Conservation (phyloP, 768 basidiomycete species). For the Tylopilus rubrobrunneus region DNA sequence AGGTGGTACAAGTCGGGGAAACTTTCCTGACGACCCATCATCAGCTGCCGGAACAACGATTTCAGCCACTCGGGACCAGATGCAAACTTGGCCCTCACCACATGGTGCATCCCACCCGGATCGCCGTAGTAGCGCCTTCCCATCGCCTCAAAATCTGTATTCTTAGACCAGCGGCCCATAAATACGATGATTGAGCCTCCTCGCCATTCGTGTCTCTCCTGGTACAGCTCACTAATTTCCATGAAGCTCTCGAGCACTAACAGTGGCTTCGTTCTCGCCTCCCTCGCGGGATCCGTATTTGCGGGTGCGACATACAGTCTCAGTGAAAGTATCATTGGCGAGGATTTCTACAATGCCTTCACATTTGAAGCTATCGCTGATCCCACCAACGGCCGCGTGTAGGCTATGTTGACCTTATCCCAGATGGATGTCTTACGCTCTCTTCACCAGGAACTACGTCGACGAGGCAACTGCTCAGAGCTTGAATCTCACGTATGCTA, state of each 20-base stretch:
- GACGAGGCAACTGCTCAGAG: constrained; percentile 24
- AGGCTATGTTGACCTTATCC: constrained; percentile 7
- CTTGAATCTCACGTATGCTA: constrained; percentile 27
- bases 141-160: neutral
- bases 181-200: constrained; percentile 6
- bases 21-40: neutral
- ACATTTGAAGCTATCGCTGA: constrained; percentile 32
- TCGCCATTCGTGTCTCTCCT: neutral
- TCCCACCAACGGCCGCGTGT: constrained; percentile 38
- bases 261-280: constrained; percentile 9
- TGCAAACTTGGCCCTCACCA: neutral
- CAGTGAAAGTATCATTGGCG: constrained; percentile 27
- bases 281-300: constrained; percentile 11
- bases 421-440: neutral
- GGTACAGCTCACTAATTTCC: neutral
- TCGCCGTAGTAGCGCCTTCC: neutral
- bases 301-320: constrained; percentile 24
- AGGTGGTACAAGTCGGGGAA: neutral
- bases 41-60: neutral
- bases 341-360: constrained; percentile 31
- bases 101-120: neutral
- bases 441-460: constrained; percentile 32
- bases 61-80: neutral
- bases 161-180: neutral
- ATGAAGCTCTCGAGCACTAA: constrained; percentile 16